A percentile compares a stretch with the other conserved stretches of the same genome.
Evolutionary conservation across 257 asterid genomes (phyloP).

Genomic region (Cordia subcordata): DNA sequence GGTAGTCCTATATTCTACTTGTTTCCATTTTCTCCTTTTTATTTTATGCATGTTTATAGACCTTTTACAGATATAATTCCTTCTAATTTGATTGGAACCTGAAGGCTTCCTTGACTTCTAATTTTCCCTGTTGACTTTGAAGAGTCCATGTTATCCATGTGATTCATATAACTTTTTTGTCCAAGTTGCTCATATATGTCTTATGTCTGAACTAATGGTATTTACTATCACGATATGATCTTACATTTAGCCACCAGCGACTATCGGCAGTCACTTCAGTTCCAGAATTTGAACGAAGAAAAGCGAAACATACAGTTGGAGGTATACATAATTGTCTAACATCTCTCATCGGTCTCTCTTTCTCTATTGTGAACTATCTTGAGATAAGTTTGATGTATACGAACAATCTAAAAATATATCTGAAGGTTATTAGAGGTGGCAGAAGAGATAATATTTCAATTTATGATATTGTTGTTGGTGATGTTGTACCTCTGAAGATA

Average conservation of each 20-base stretch:
- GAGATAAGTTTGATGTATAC: not conserved
- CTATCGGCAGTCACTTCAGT: constrained; percentile 91
- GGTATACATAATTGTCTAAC: constrained; percentile 34
- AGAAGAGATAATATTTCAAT: constrained; percentile 85
- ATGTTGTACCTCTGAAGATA: constrained; percentile 80
- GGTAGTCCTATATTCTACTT: too few relatives aligned
- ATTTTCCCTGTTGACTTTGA: too few relatives aligned
- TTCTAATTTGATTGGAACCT: too few relatives aligned
- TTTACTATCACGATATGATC: constrained; percentile 10
- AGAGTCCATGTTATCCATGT: too few relatives aligned
- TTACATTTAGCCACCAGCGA: constrained; percentile 73
- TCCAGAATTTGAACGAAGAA: constrained; percentile 85
- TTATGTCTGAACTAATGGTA: not conserved
- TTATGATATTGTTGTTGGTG: constrained; percentile 92
- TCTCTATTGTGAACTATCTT: constrained; percentile 4
- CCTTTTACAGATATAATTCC: too few relatives aligned
- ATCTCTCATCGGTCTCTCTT: constrained; percentile 3
- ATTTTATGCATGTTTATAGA: too few relatives aligned
- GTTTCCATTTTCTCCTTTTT: too few relatives aligned
- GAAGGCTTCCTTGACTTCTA: too few relatives aligned
- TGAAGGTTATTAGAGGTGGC: constrained; percentile 80
- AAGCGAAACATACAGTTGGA: constrained; percentile 83
- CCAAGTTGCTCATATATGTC: not conserved
- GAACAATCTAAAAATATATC: constrained; percentile 7
- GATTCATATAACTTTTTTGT: too few relatives aligned